These are phyloP conservation scores for Phytophthora pluvialis DNA, from an alignment of 352 stramenopile species.

Conservation along the genomic window DNA sequence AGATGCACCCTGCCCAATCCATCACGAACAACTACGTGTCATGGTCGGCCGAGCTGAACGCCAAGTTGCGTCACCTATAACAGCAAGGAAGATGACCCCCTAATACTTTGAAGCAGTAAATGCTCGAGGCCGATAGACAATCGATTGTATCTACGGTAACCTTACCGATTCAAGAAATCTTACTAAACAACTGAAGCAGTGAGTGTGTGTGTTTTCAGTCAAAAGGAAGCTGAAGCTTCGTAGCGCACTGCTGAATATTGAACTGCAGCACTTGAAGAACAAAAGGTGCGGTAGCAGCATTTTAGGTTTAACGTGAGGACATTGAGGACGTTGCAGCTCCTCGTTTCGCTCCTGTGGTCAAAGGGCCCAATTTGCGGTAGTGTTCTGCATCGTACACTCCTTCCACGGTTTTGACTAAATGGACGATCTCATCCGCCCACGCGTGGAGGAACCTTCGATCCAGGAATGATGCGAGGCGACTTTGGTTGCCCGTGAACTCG, in stretches of 20 bases:
- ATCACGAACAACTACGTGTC: conserved; percentile 64
- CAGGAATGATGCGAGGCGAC: conserved; percentile 31
- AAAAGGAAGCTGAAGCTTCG: too few species aligned
- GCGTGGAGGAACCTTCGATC: conserved; percentile 47
- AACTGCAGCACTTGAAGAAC: too few species aligned
- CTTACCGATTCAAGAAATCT: too few species aligned
- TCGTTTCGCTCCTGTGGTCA: conserved; percentile 21
- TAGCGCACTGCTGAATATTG: too few species aligned
- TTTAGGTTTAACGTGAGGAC: conserved; percentile 3
- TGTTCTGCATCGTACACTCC: conserved; percentile 53
- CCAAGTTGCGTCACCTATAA: conserved; percentile 56
- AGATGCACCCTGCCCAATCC: conserved; percentile 27
- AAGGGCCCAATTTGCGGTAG: conserved; percentile 58
- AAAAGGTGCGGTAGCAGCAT: too few species aligned
- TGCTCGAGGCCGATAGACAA: too few species aligned
- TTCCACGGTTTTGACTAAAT: conserved; percentile 54
- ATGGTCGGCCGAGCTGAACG: conserved; percentile 56
- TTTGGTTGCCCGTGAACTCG: conserved; percentile 64
- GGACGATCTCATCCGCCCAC: conserved; percentile 63
- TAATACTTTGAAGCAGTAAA: too few species aligned
- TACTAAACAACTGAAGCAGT: too few species aligned
- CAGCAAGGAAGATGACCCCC: conserved; percentile 6
- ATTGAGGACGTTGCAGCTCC: background rate
- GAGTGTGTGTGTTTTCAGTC: too few species aligned
- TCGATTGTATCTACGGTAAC: too few species aligned